Base-by-base conservation (phyloP, 2,329 filamentous ascomycete genomes). In the Claviceps sp. region DNA sequence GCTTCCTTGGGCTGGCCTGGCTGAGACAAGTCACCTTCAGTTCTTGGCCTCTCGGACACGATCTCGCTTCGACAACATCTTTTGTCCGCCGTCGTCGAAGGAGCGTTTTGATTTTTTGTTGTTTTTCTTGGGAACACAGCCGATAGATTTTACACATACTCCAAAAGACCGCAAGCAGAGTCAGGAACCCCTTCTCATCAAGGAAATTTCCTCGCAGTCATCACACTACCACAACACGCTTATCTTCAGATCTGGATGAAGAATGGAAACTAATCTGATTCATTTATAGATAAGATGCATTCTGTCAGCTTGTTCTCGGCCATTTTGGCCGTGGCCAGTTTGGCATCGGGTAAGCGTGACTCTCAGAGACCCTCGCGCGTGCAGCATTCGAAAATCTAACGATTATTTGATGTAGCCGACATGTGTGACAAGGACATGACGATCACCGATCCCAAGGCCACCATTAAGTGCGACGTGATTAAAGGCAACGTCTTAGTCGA, bases 401-500 rank as follows among this genome's bases (percentile, higher is more conserved):
- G 34, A 1, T 22, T 11, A 11, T 4, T 34, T 11, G 5, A 2
- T 26, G n/a, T 48, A 60, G 56, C 48, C 54, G 68, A 69, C 58
- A 63, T 62, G 45, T 68, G 67, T 50, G 71, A 71, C 18, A 69
- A 71, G 55, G 82, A 78, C 59, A 75, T 88, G 71, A 75, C 76
- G 67, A 82, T 77, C 69, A 77, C 73, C 51, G 78, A 79, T 60
- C 77, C 86, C 63, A 81, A 78, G 53, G 75, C 74, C 18, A 66
- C 65, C 48, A 71, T 91, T 55, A 67, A 76, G 57, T 95, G 90
- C 78, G 65, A 70, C n/a, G 85, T 78, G 52, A 76, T 87, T 64
- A 70, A 78, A 50, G 88, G 85, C 62, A 76, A 78, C 65, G 73
- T 95, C 55, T 75, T 79, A 56, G 76, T 95, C 58, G 75, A 74